phyloP scores from a whole-genome alignment of 306 rosid species.

The Citrullus mucosospermus region DNA sequence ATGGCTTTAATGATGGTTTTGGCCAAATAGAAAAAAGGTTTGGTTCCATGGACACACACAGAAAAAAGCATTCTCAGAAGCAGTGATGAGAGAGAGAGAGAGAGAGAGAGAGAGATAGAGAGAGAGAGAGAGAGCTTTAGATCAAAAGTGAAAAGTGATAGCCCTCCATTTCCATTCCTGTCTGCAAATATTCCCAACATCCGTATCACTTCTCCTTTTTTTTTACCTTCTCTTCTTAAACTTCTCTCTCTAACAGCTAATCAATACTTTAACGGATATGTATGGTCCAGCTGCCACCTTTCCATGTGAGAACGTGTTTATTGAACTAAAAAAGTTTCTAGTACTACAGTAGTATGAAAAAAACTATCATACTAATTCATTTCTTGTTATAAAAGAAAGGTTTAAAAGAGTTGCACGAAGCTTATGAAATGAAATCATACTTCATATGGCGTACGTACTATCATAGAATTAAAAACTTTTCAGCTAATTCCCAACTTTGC shows the following conservation, averaged over 20 bases:
- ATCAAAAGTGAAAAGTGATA: conserved; percentile 5
- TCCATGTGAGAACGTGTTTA: neutral
- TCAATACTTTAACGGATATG: neutral
- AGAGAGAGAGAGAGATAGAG: neutral
- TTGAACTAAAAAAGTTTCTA: no score
- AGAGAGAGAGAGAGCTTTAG: neutral
- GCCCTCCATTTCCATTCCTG: conserved; percentile 4
- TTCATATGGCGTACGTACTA: no score
- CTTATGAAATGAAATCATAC: no score
- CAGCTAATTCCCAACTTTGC: no score
- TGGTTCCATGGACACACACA: neutral
- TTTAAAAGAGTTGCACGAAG: no score
- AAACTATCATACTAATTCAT: no score
- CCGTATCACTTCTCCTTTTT: neutral
- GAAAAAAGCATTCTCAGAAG: neutral
- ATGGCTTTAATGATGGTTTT: conserved; percentile 6
- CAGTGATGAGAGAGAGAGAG: neutral
- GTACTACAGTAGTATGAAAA: no score
- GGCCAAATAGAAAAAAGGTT: neutral
- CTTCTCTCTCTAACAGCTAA: neutral
- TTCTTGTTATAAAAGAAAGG: no score
- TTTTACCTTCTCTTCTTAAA: neutral
- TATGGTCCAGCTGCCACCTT: conserved; percentile 2
- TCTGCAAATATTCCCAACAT: conserved; percentile 6
- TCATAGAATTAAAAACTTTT: no score